A percentile compares a stretch with the other conserved stretches of the same genome.
phyloP scores from a whole-genome alignment of 306 rosid genomes.

The Corylus avellana region DNA sequence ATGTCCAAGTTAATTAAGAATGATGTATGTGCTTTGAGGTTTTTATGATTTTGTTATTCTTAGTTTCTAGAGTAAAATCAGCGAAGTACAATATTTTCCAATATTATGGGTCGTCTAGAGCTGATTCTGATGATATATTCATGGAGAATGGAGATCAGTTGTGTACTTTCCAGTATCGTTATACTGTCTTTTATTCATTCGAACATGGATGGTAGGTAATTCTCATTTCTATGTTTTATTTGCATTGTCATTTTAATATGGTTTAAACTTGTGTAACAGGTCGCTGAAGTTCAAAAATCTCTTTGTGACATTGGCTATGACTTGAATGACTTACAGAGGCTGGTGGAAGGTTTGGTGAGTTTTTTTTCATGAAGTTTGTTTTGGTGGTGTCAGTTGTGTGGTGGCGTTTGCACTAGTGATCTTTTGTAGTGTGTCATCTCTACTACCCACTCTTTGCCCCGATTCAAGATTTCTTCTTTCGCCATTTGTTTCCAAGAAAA shows the following conservation, averaged over 20 bases:
- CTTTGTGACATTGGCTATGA: conserved; percentile 55
- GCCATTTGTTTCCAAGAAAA: neutral
- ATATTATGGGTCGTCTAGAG: neutral
- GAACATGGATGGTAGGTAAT: neutral
- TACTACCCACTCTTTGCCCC: neutral
- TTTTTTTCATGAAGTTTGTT: conserved; percentile 21
- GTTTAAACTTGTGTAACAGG: conserved; percentile 55
- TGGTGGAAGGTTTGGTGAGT: conserved; percentile 81
- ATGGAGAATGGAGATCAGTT: neutral
- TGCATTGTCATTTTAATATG: conserved; percentile 19
- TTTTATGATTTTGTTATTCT: neutral
- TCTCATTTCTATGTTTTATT: neutral
- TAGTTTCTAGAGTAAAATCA: conserved; percentile 1
- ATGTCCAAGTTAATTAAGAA: conserved; percentile 62
- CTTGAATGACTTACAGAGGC: conserved; percentile 52
- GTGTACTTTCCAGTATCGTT: neutral
- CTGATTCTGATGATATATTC: neutral
- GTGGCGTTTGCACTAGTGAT: conserved; percentile 2
- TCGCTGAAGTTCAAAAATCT: conserved; percentile 63
- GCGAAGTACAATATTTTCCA: neutral
- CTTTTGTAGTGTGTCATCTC: neutral
- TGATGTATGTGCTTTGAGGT: conserved; percentile 53
- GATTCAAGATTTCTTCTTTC: neutral
- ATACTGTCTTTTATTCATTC: neutral
- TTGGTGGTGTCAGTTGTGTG: conserved; percentile 10